phyloP scores from a whole-genome alignment of 768 basidiomycete genomes.

The Cyclocybe aegerita region DNA sequence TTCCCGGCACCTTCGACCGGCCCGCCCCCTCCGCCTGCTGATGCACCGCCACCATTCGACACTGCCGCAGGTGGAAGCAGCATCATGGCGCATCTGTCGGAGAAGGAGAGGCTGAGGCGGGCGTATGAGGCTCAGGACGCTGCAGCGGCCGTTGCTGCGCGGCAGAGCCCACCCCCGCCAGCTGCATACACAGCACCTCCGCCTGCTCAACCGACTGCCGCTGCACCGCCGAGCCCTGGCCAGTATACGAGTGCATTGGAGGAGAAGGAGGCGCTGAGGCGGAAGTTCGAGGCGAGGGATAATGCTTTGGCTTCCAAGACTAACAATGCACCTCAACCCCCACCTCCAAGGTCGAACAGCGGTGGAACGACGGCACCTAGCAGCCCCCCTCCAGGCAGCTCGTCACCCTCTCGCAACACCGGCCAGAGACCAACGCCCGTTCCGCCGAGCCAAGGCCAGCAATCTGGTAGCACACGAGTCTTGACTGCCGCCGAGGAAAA shows the following conservation, averaged over 20 bases:
- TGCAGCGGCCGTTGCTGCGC: conserved; percentile 32
- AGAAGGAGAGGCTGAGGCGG: conserved; percentile 70
- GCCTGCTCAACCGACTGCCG: conserved; percentile 15
- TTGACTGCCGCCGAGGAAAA: conserved; percentile 82
- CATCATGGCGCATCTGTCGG: conserved; percentile 42
- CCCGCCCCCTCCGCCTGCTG: conserved; percentile 28
- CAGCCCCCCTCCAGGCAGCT: conserved; percentile 13
- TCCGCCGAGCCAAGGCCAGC: conserved; percentile 25
- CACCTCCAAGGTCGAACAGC: conserved; percentile 19
- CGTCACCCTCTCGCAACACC: conserved; percentile 13
- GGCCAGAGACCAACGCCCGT: conserved; percentile 33
- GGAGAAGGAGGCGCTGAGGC: conserved; percentile 58
- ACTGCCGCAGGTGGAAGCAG: conserved; percentile 34
- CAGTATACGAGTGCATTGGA: conserved; percentile 31
- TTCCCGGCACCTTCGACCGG: conserved; percentile 37
- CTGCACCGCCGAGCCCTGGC: conserved; percentile 16
- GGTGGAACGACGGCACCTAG: conserved; percentile 15
- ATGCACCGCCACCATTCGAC: conserved; percentile 55
- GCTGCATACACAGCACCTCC: conserved; percentile 11
- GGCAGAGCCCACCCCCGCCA: conserved; percentile 23
- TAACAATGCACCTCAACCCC: conserved; percentile 15
- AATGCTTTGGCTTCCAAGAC: conserved; percentile 20
- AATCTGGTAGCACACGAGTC: conserved; percentile 20
- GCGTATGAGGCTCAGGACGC: conserved; percentile 70
- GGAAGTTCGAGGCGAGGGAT: conserved; percentile 59